These are phyloP conservation scores for Colletotrichum eremochloae DNA, from an alignment of 2,329 filamentous ascomycete genomes.

Conservation along the genomic window DNA sequence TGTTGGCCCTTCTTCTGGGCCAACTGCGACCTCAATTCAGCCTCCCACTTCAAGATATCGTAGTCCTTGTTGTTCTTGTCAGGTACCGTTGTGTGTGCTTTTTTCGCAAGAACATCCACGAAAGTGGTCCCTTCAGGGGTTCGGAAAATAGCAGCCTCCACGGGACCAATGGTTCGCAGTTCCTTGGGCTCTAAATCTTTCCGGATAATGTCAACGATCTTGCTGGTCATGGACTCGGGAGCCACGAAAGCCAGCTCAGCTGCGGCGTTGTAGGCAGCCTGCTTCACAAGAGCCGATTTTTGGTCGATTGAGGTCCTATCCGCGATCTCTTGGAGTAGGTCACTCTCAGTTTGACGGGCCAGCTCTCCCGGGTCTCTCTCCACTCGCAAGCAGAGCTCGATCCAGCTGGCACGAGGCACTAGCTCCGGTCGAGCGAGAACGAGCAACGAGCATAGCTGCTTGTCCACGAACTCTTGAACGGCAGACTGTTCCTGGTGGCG, in stretches of 20 bases:
- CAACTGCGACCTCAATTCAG: constrained; percentile 87
- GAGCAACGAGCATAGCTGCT: constrained; percentile 81
- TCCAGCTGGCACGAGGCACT: constrained; percentile 86
- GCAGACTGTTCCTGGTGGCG: constrained; percentile 60
- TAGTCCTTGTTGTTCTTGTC: constrained; percentile 96
- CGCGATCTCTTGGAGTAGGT: constrained; percentile 77
- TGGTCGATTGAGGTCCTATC: constrained; percentile 61
- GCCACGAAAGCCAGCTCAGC: constrained; percentile 95
- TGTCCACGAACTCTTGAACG: constrained; percentile 54
- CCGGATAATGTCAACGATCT: constrained; percentile 80
- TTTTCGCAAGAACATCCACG: constrained; percentile 90
- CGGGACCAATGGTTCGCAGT: constrained; percentile 80
- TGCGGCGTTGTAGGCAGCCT: constrained; percentile 85
- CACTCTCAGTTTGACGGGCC: constrained; percentile 72
- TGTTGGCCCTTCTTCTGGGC: constrained; percentile 93
- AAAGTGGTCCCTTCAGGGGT: constrained; percentile 91
- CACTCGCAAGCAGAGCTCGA: constrained; percentile 84
- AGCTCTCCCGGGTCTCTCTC: constrained; percentile 87
- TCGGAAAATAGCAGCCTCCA: constrained; percentile 92
- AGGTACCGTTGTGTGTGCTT: constrained; percentile 75
- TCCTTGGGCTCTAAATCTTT: constrained; percentile 79
- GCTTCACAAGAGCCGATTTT: constrained; percentile 64
- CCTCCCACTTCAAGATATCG: constrained; percentile 96
- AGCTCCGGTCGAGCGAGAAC: constrained; percentile 84
- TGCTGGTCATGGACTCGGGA: constrained; percentile 82